A percentile compares a stretch with the other conserved stretches of the same genome.
These are phyloP conservation scores for Aspergillus floridensis DNA, from an alignment of 2,329 filamentous ascomycete species.

Conservation along the genomic window DNA sequence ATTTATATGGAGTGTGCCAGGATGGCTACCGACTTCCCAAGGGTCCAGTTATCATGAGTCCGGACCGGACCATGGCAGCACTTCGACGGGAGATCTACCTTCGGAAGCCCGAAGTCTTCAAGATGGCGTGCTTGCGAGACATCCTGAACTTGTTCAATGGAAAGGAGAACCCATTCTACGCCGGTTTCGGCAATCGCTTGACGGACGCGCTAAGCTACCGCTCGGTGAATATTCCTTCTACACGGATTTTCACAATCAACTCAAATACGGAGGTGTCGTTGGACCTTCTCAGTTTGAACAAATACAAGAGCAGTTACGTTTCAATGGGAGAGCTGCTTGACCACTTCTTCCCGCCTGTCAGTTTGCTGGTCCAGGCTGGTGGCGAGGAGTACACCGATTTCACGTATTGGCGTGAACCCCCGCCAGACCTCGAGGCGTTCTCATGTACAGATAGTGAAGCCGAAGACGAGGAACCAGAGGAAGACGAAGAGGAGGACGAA, in stretches of 20 bases:
- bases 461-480: constrained; percentile 45
- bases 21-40: constrained; percentile 82
- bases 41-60: constrained; percentile 91
- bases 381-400: constrained; percentile 97
- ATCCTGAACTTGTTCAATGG: constrained; percentile 83
- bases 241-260: constrained; percentile 97
- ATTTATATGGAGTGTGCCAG: constrained; percentile 84
- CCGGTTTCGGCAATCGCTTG: constrained; percentile 92
- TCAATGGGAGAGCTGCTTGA: constrained; percentile 97
- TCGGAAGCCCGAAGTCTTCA: constrained; percentile 96
- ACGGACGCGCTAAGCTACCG: constrained; percentile 96
- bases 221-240: constrained; percentile 90
- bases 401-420: constrained; percentile 87
- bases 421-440: constrained; percentile 83
- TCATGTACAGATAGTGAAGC: constrained; percentile 72
- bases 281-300: constrained; percentile 85
- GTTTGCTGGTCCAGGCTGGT: constrained; percentile 79
- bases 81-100: constrained; percentile 89
- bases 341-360: constrained; percentile 94
- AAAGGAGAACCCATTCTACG: constrained; percentile 83
- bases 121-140: constrained; percentile 96
- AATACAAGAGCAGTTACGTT: constrained; percentile 94
- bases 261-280: constrained; percentile 93
- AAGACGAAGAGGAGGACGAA: constrained; percentile 50
- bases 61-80: constrained; percentile 91